Base-by-base conservation (phyloP, 305 asterid genomes). In the Euphrasia arctica region DNA sequence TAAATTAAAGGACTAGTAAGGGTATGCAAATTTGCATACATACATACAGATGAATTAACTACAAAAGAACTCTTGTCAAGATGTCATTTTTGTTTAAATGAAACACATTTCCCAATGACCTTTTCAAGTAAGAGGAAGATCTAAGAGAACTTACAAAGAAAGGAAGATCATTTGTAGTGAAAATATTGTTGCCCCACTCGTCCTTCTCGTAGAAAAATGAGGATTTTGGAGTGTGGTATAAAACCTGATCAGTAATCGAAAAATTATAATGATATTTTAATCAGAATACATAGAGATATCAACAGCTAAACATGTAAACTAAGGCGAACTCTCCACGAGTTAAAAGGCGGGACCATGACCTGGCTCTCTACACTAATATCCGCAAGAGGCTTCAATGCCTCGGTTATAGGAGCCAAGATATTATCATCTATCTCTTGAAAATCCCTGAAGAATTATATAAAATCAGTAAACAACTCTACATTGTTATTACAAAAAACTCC, bases 161-260 rank as follows among this genome's bases (percentile, higher is more conserved):
- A 66, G 96, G 96, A 75, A 92, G 96, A 83, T 92, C 98, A 55
- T 78, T 83, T 50, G 80, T 75, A 66, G 89, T 84, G 82, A 87
- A 92, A 64, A 84, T 69, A 70, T 89, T 78, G 85, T 93, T 73
- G 54, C 74, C 78, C 74, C 65, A 74, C 63, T 73, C 74, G 66
- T 78, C 90, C 79, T 92, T 87, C 93, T 93, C 86, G 73, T 80
- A 73, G 56, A 96, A 84, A 77, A 76, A 80, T 47, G 95, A 87
- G 77, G 96, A 81, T 82, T 89, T 92, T 13, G 96, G 98, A 75
- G 97, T 84, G 80, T 92, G 96, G 71, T 92, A 89, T 65, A 92
- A 77, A 67, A 92, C 91, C 98, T 89, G 89, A 75, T 71, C 56
- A 49, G 64, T 9, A 63, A 54, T 43, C 63, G 12, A 75, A n/a